These are phyloP conservation scores for Candida tropicalis DNA, from an alignment of 1,139 yeast genomes.

Conservation along the genomic window DNA sequence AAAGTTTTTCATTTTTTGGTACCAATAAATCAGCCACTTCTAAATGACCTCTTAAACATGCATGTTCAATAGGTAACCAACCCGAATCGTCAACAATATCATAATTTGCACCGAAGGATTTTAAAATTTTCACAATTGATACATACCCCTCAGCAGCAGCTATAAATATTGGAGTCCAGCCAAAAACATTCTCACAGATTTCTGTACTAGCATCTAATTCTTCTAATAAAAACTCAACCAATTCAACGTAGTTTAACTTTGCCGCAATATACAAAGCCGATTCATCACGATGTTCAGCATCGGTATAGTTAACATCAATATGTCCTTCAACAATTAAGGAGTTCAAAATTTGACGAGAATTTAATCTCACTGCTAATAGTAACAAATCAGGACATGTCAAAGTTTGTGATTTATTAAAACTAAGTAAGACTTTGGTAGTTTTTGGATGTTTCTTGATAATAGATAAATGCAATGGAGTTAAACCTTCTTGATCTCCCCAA, in stretches of 20 bases:
- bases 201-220: conserved; percentile 67
- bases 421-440: conserved; percentile 65
- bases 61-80: conserved; percentile 98
- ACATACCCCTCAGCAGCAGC: conserved; percentile 86
- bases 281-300: conserved; percentile 60
- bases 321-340: conserved; percentile 59
- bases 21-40: conserved; percentile 62
- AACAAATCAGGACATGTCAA: conserved; percentile 54
- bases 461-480: conserved; percentile 83
- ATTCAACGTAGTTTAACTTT: conserved; percentile 57
- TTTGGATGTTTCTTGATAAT: conserved; percentile 82
- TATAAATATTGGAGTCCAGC: conserved; percentile 93
- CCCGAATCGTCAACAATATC: conserved; percentile 80
- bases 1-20: conserved; percentile 41
- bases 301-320: conserved; percentile 65
- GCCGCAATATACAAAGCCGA: conserved; percentile 83
- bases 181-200: conserved; percentile 74
- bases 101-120: conserved; percentile 54
- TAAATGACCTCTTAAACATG: conserved; percentile 86
- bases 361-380: conserved; percentile 71
- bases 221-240: conserved; percentile 57
- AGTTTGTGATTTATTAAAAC: conserved; percentile 39
- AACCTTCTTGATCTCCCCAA: conserved; percentile 86
- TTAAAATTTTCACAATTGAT: conserved; percentile 58
- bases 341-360: conserved; percentile 58